Evolutionary conservation across 208 protist species (phyloP), one percentile per base, ranked within the genome.

Genomic region (Trypanosoma caninum): DNA sequence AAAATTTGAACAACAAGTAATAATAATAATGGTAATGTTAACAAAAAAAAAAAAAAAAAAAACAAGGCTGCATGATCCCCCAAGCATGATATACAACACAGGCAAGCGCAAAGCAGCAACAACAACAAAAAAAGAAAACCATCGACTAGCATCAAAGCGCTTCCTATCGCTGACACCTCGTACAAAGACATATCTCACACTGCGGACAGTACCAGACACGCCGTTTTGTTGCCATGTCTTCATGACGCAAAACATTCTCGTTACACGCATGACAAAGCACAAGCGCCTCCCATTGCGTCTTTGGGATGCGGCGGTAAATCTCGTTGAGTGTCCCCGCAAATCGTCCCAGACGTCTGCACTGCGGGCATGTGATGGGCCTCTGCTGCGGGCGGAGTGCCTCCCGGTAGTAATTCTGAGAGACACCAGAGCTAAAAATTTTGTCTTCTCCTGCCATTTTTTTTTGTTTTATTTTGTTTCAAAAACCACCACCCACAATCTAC

Each of bases 371-470:
- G 33, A 82, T 77, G 10, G 78, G 73, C 37, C 50, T 52, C 18
- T 38, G 45, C 1, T 56, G 41, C 0, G 59, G 62, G n/a, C 62
- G 47, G 23, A 69, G 45, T 11, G 75, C 42, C 59, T 82, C 80
- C 34, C 67, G 64, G 50, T 87, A 93, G 69, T 93, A 89, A 63
- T 93, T 75, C 13, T 75, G 64, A 2, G 55, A 58, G 11, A 70
- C 64, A 18, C 38, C 37, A 8, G 46, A 58, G 2, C 37, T 52
- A 28, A 70, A 70, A 16, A 70, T 70, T 22, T 46, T 45, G 41
- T 70, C 64, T 10, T 63, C 64, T 3, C 56, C 28, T 11, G 25
- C 60, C 64, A 69, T 69, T 20, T 4, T 3, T n/a, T 27, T 47
- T 54, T 18, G 18, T 5, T 1, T 10, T n/a, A n/a, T n/a, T n/a